These are phyloP conservation scores for Parachaetomium inaequale DNA, from an alignment of 495 filamentous ascomycete genomes.

Conservation along the genomic window DNA sequence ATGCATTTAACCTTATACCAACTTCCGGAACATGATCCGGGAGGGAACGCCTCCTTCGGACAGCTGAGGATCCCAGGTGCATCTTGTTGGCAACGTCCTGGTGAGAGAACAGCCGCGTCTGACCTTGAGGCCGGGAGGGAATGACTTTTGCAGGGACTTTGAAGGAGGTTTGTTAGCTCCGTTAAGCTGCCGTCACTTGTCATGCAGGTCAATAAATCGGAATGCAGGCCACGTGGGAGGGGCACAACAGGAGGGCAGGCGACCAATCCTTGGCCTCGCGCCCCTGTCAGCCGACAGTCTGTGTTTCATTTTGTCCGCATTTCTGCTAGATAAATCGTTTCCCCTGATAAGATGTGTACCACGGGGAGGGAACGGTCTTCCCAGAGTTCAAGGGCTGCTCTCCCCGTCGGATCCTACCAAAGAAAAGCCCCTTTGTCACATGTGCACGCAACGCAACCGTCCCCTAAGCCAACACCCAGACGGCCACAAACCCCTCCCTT, in stretches of 20 bases:
- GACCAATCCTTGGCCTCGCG: constrained; percentile 7
- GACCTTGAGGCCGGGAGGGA: background rate
- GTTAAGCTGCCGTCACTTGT: background rate
- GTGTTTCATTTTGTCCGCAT: background rate
- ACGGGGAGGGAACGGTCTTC: too few species aligned
- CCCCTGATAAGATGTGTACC: too few species aligned
- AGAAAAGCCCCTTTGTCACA: too few species aligned
- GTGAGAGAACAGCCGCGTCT: background rate
- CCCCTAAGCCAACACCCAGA: background rate
- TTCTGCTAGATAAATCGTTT: background rate
- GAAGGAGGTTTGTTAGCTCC: background rate
- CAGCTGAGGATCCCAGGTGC: background rate
- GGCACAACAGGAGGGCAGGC: background rate
- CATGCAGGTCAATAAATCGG: background rate
- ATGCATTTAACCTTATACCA: background rate
- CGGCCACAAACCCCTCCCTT: background rate
- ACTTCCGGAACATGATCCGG: background rate
- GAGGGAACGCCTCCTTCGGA: background rate
- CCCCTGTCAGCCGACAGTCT: constrained; percentile 6
- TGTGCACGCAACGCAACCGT: too few species aligned
- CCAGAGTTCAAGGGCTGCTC: too few species aligned
- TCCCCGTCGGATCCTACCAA: too few species aligned
- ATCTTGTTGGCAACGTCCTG: too few species aligned
- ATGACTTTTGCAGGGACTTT: background rate
- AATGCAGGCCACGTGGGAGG: constrained; percentile 5